Base-by-base conservation (phyloP, 2,329 filamentous ascomycete genomes). In the Harringtonia aguacate region DNA sequence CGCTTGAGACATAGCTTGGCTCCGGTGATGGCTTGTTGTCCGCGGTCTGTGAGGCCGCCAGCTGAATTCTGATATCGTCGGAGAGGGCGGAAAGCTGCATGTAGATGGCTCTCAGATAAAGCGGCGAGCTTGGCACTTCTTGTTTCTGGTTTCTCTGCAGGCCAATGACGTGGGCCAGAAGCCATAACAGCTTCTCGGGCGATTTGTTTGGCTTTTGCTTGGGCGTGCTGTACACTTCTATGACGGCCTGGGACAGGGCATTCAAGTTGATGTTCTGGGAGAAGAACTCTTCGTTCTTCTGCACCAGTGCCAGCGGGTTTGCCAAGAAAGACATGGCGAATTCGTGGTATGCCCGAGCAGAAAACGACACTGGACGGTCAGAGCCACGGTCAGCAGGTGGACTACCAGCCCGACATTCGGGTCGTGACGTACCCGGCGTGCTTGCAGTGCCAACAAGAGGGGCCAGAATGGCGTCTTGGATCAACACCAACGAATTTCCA, bases 111-210 rank as follows among this genome's bases (percentile, higher is more conserved):
- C 68, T 65, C 7, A 80, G 55, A 49, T 71, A 72, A 8, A 60
- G 55, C 7, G 64, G 53, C 14, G 64, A 63, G 30, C 64, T 58
- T 4, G 55, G 55, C 10, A 57, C 53, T 24, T 58, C 55, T 14
- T n/a, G 21, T 3, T 53, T 52, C 37, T 60, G 61, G 10, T 59
- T 60, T 44, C 65, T 64, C 41, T 72, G 69, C 13, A 83, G 59
- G 41, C 74, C 70, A 47, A 85, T 72, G 50, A 82, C 81, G 53
- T 84, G 78, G 14, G 83, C 73, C 24, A 87, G 62, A 24, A 85
- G 68, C 69, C 79, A 81, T 33, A 86, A 59, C 31, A 77, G 70
- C 10, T 63, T 60, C 34, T 69, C 61, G 31, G 62, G 62, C 1
- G 61, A 31, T 12, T 38, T 56, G 13, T 54, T 51, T 3, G 53